phyloP scores from a whole-genome alignment of 2,329 filamentous ascomycete species.

The Exophiala spinifera region DNA sequence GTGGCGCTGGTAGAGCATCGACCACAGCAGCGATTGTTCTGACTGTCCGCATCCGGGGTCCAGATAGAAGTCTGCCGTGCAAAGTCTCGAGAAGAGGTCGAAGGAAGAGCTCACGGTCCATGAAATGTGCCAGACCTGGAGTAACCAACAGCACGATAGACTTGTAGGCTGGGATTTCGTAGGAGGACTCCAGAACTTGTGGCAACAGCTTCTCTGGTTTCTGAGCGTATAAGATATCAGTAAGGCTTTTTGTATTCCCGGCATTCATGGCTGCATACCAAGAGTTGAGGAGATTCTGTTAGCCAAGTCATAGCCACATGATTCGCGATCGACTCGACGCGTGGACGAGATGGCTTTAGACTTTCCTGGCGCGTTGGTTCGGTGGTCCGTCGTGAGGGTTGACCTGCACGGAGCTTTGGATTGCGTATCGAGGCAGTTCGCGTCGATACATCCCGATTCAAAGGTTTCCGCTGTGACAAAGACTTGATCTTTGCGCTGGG shows the following conservation, averaged over 20 bases:
- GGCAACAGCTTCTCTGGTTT: not conserved
- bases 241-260: not conserved
- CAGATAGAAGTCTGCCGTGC: not conserved
- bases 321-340: too few relatives aligned
- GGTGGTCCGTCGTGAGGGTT: too few relatives aligned
- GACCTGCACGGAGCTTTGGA: too few relatives aligned
- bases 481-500: too few relatives aligned
- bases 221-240: not conserved
- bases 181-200: not conserved
- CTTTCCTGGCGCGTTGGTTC: too few relatives aligned
- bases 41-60: not conserved
- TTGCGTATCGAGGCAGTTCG: too few relatives aligned
- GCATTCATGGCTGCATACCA: not conserved
- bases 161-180: not conserved
- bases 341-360: too few relatives aligned
- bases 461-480: too few relatives aligned
- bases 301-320: not conserved
- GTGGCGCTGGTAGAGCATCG: conserved; percentile 22
- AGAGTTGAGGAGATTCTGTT: not conserved
- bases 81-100: conserved; percentile 3
- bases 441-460: too few relatives aligned
- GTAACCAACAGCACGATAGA: conserved; percentile 15
- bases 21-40: conserved; percentile 21
- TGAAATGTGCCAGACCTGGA: conserved; percentile 14
- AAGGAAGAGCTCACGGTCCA: conserved; percentile 10